Base-by-base conservation (phyloP, 306 rosid genomes). In the Myrica gale region DNA sequence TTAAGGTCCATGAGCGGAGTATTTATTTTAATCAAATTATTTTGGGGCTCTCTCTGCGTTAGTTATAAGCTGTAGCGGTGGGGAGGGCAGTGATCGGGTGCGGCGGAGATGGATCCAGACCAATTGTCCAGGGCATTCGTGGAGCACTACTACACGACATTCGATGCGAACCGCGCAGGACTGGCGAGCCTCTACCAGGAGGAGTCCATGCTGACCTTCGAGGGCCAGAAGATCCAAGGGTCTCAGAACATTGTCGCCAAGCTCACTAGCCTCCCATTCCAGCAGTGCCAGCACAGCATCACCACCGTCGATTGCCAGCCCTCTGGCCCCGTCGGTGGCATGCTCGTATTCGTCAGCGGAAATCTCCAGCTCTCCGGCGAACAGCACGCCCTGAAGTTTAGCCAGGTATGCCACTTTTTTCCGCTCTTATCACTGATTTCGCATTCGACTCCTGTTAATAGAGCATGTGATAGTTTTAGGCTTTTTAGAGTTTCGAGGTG, bases 321-420 rank as follows among this genome's bases (percentile, higher is more conserved):
- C 53, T 93, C 98, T 51, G 96, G 92, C 17, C 86, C 87, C 74
- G 86, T 73, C 44, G 92, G 89, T 20, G 97, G 93, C 32, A 88
- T 93, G 97, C 92, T 91, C 9, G 98, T 91, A 79, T 93, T 93
- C 51, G 98, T 93, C 85, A 88, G 93, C 75, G 98, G 98, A 6
- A 91, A 87, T 63, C 98, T 93, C 76, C 96, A 93, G 75, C 97
- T 93, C 68, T 88, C 90, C 76, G 98, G 98, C 5, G 98, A 93
- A 54, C 97, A 93, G 32, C 98, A 93, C 72, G 87, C 93, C 16
- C 98, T 93, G 52, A 91, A 91, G 84, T 93, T 93, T 85, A 93
- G 98, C 81, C 98, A 93, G 97, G 98, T 95, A 4, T 39, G 12
- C 50, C 0, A 9, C 13, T 56, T 39, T 7, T 47, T 1, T 32